Evolutionary conservation across 805 yeast genomes (phyloP).

Genomic region (Metschnikowia gelsemii): DNA sequence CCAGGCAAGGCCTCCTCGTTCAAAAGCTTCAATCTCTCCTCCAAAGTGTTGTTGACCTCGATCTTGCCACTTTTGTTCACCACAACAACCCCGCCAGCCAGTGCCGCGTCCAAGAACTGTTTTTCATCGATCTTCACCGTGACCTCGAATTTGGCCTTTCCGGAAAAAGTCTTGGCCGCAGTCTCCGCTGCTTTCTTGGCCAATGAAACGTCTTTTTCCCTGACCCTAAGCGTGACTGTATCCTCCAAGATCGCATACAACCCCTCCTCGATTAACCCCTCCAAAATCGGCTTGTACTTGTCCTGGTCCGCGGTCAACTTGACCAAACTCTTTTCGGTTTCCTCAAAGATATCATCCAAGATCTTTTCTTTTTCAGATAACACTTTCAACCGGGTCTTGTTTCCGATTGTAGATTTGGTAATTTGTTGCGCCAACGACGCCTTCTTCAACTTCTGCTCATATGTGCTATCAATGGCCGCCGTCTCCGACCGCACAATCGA

Average conservation of each 20-base stretch:
- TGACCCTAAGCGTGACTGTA: slow-evolving; percentile 60
- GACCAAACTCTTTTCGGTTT: slow-evolving; percentile 62
- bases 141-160: slow-evolving; percentile 57
- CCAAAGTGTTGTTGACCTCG: slow-evolving; percentile 88
- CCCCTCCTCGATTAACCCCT: slow-evolving; percentile 76
- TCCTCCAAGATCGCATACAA: slow-evolving; percentile 72
- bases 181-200: slow-evolving; percentile 61
- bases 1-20: slow-evolving; percentile 88
- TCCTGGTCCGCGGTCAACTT: slow-evolving; percentile 52
- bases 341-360: slow-evolving; percentile 69
- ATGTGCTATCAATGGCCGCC: slow-evolving; percentile 77
- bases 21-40: slow-evolving; percentile 84
- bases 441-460: slow-evolving; percentile 83
- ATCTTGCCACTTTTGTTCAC: slow-evolving; percentile 75
- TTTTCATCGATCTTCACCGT: slow-evolving; percentile 56
- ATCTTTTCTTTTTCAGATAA: slow-evolving; percentile 79
- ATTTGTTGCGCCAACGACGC: slow-evolving; percentile 92
- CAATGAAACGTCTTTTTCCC: slow-evolving; percentile 59
- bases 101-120: slow-evolving; percentile 56
- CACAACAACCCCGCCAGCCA: slow-evolving; percentile 84
- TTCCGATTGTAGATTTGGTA: slow-evolving; percentile 90
- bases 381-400: slow-evolving; percentile 90
- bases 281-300: slow-evolving; percentile 67
- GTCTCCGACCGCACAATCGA: slow-evolving; percentile 90
- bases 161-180: slow-evolving; percentile 64